phyloP scores from a whole-genome alignment of 192 early-diverging fungal species.

The Dispira simplex region DNA sequence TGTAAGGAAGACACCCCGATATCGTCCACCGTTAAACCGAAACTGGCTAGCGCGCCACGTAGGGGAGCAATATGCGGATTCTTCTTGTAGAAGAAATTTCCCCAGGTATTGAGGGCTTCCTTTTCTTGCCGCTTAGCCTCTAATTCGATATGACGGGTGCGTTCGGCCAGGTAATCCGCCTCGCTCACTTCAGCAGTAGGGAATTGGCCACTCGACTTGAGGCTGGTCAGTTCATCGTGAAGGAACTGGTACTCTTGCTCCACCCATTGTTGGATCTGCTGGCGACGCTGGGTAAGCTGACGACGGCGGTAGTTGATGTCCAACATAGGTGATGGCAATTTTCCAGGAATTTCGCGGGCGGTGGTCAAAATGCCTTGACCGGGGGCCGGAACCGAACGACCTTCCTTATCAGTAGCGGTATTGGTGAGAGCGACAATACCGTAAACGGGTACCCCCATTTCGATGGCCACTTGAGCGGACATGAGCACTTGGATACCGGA shows the following conservation, averaged over 20 bases:
- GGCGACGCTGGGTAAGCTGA: constrained; percentile 54
- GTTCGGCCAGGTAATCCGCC: constrained; percentile 2
- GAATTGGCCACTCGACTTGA: constrained; percentile 14
- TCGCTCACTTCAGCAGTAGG: not conserved
- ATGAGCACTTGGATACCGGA: constrained; percentile 81
- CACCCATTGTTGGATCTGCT: constrained; percentile 66
- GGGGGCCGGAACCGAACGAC: constrained; percentile 85
- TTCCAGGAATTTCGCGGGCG: constrained; percentile 51
- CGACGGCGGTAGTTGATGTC: constrained; percentile 71
- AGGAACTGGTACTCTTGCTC: constrained; percentile 56
- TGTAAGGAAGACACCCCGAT: constrained; percentile 92
- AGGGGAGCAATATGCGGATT: constrained; percentile 65
- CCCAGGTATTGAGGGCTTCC: constrained; percentile 57
- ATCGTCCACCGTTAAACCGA: constrained; percentile 82
- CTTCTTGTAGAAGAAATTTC: constrained; percentile 62
- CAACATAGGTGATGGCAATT: constrained; percentile 41
- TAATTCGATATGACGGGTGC: constrained; percentile 28
- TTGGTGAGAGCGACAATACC: constrained; percentile 77
- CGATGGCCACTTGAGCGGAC: constrained; percentile 70
- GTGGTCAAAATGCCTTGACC: constrained; percentile 87
- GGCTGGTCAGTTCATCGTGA: constrained; percentile 38
- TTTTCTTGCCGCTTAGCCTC: constrained; percentile 56
- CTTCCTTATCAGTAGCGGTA: constrained; percentile 91
- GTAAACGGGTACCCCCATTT: constrained; percentile 87
- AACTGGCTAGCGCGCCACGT: constrained; percentile 74